Conservation (phyloP, 129 eudicot species). For the Smallanthus sonchifolius region DNA sequence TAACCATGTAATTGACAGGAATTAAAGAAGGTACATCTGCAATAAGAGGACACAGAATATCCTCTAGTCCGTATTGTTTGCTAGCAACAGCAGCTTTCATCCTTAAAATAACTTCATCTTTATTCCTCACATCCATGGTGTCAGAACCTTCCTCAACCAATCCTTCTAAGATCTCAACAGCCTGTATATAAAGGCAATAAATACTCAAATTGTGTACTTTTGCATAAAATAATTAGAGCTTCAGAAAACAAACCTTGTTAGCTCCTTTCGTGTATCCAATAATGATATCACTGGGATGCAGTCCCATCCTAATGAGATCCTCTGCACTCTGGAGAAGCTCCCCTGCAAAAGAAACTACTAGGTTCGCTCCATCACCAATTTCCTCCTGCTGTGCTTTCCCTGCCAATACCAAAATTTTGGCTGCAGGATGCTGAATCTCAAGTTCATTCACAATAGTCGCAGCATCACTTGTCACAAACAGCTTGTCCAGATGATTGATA, state of each 20-base stretch:
- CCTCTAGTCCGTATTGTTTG: slow-evolving; percentile 89
- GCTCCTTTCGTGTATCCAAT: slow-evolving; percentile 75
- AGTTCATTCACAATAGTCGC: slow-evolving; percentile 91
- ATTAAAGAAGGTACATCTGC: slow-evolving; percentile 53
- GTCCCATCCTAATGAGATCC: slow-evolving; percentile 93
- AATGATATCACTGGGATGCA: slow-evolving; percentile 91
- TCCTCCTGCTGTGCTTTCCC: slow-evolving; percentile 95
- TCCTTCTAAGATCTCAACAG: slow-evolving; percentile 56
- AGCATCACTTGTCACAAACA: slow-evolving; percentile 85
- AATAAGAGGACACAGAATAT: slow-evolving; percentile 59
- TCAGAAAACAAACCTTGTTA: slow-evolving; percentile 47
- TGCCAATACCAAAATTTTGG: slow-evolving; percentile 75
- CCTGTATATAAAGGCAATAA: slow-evolving; percentile 37
- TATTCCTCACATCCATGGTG: slow-evolving; percentile 82
- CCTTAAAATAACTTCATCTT: slow-evolving; percentile 68
- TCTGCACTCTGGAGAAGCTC: slow-evolving; percentile 86
- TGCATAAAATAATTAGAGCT: background rate
- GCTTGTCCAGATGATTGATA: slow-evolving; percentile 93
- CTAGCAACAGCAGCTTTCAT: slow-evolving; percentile 91
- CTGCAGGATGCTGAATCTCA: slow-evolving; percentile 94
- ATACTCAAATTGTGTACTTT: background rate
- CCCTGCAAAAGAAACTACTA: slow-evolving; percentile 82
- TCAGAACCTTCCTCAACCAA: slow-evolving; percentile 75
- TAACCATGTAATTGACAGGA: background rate
- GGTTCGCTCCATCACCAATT: slow-evolving; percentile 91